Evolutionary conservation across 176 grass and related monocot species (phyloP), one percentile per base, ranked within the genome.

Genomic region (Musa beccarii): DNA sequence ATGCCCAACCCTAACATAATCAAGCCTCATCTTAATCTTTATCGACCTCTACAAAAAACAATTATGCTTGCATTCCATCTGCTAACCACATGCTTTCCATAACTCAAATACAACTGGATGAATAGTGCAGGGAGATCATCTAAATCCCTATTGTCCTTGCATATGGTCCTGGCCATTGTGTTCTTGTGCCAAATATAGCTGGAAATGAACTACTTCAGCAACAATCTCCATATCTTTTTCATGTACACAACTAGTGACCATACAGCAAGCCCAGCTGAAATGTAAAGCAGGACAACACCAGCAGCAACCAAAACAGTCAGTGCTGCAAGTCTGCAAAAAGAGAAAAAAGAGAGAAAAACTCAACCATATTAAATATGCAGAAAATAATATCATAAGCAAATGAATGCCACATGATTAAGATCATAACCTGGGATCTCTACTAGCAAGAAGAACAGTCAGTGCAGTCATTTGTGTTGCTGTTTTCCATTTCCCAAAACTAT

Each of bases 401-500:
- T 12, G 2, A 51, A 22, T 11, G 63, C 3, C 26, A 66, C 23
- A 51, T 56, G 22, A 72, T 63, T 53, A 73, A 59, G 17, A 5
- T 72, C 68, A 66, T 10, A 54, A 98, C 96, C 91, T 86, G 78
- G 86, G 78, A 29, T 95, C 96, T 89, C 96, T 94, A 68, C 80
- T 83, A 16, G 92, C 90, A 83, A 99, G 96, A 65, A 99, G 88
- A 22, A 99, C 23, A 76, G 88, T 85, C 66, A 99, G 80, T 75
- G 91, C 88, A 74, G 81, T 99, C 96, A 99, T 99, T 82, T 99
- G 91, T 11, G 96, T 86, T 2, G 96, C 89, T 23, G 88, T 99
- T 81, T 99, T 99, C 96, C 96, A 99, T 66, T 99, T 99, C 73
- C 96, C 86, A 52, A 94, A 79, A 75, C 84, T 94, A 77, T 88